A percentile compares a stretch with the other conserved stretches of the same genome.
Evolutionary conservation across 768 basidiomycete genomes (phyloP).

Genomic region (Royoungia palumana): DNA sequence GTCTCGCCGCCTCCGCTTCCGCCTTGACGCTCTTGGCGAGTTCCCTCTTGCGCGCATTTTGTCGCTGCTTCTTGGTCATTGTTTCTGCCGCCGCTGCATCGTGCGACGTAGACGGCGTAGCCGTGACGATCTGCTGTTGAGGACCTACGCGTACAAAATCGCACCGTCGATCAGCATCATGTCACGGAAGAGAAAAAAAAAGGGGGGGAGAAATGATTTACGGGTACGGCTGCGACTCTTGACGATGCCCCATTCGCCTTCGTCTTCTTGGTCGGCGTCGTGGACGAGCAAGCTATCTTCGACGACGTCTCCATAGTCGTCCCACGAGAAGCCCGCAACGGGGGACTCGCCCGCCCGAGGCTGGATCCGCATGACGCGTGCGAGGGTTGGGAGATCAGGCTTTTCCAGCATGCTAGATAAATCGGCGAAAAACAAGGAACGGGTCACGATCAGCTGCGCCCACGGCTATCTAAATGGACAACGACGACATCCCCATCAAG

Average conservation of each 20-base stretch:
- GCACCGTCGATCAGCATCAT: slow-evolving; percentile 1
- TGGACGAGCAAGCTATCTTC: slow-evolving; percentile 38
- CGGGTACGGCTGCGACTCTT: slow-evolving; percentile 48
- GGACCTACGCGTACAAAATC: slow-evolving; percentile 10
- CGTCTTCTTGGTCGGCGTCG: slow-evolving; percentile 69
- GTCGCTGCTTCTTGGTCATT: slow-evolving; percentile 64
- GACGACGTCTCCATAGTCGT: slow-evolving; percentile 69
- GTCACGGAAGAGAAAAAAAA: background rate
- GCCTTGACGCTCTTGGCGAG: slow-evolving; percentile 55
- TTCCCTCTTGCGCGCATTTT: slow-evolving; percentile 61
- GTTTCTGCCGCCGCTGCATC: slow-evolving; percentile 39
- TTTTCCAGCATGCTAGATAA: slow-evolving; percentile 57
- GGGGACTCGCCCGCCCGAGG: slow-evolving; percentile 57
- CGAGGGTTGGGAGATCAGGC: slow-evolving; percentile 49
- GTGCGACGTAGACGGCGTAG: slow-evolving; percentile 8
- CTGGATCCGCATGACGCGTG: slow-evolving; percentile 70
- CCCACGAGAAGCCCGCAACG: slow-evolving; percentile 68
- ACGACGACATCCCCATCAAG: too few species aligned
- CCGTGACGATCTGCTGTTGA: slow-evolving; percentile 9
- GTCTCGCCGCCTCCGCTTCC: slow-evolving; percentile 49
- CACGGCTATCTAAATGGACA: background rate
- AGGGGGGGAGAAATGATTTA: slow-evolving; percentile 23
- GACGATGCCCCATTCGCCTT: slow-evolving; percentile 75
- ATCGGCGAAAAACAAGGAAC: background rate
- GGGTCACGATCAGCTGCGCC: slow-evolving; percentile 5